Conservation (phyloP, 805 yeast genomes). For the Hanseniaspora vineae region DNA sequence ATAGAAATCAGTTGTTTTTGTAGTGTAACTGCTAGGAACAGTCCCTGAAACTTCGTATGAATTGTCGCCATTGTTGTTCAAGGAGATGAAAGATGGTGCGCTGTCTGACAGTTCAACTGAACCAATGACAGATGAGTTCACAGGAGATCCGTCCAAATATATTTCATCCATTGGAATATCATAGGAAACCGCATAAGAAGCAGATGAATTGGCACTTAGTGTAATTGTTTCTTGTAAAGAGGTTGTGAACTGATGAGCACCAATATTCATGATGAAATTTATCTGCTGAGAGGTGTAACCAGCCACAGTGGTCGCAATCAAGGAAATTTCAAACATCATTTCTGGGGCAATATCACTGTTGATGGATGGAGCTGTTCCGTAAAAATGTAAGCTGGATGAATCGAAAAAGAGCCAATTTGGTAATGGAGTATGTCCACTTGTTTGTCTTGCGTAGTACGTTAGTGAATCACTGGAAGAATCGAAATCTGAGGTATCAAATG, state of each 20-base stretch:
- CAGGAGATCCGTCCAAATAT: conserved; percentile 44
- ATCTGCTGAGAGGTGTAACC: conserved; percentile 66
- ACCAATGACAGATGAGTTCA: conserved; percentile 42
- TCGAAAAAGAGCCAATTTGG: conserved; percentile 85
- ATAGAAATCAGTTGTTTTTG: conserved; percentile 29
- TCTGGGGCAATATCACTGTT: conserved; percentile 87
- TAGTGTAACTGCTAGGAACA: conserved; percentile 35
- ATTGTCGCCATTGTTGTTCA: conserved; percentile 24
- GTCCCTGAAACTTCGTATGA: conserved; percentile 34
- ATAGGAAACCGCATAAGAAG: conserved; percentile 27
- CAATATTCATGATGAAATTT: conserved; percentile 61
- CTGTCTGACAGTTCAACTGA: conserved; percentile 28
- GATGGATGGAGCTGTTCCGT: conserved; percentile 81
- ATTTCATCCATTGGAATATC: conserved; percentile 53
- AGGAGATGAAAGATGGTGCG: conserved; percentile 49
- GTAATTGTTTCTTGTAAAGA: conserved; percentile 58
- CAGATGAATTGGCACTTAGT: conserved; percentile 17
- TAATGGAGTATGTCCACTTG: conserved; percentile 62
- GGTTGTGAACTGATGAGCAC: conserved; percentile 72
- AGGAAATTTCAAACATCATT: conserved; percentile 47
- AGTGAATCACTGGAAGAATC: conserved; percentile 11
- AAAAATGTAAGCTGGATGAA: conserved; percentile 44
- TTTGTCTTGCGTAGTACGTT: conserved; percentile 63
- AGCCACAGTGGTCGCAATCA: conserved; percentile 66
- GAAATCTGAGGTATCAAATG: conserved; percentile 42